phyloP scores from a whole-genome alignment of 2,329 filamentous ascomycete species.

The Aspergillus amoenus region DNA sequence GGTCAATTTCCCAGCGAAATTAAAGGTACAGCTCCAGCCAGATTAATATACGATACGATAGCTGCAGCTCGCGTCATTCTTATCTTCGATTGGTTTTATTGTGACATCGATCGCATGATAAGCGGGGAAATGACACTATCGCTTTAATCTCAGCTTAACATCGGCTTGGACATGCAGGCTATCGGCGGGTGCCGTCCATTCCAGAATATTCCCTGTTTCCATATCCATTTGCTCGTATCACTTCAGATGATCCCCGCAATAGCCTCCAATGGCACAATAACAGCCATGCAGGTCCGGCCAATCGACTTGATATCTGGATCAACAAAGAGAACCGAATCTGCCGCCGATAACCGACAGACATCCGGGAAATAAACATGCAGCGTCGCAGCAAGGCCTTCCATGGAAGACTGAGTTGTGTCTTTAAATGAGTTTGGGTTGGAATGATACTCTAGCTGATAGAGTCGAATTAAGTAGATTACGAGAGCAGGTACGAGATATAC shows the following conservation, averaged over 20 bases:
- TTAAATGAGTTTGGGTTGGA: too few species aligned
- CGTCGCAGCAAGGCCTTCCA: too few species aligned
- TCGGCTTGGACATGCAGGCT: not conserved
- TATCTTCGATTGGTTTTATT: not conserved
- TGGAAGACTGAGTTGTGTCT: too few species aligned
- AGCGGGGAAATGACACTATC: not conserved
- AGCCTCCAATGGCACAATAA: too few species aligned
- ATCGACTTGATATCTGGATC: not conserved
- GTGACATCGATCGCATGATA: not conserved
- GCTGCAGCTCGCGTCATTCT: not conserved
- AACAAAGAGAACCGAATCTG: not conserved
- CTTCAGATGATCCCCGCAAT: too few species aligned
- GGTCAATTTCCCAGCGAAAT: not conserved
- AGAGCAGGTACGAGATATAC: too few species aligned
- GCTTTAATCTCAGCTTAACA: not conserved
- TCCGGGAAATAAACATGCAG: not conserved
- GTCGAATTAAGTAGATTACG: too few species aligned
- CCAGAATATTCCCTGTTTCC: not conserved
- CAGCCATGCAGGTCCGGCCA: not conserved
- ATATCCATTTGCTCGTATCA: too few species aligned
- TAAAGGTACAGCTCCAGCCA: too few species aligned
- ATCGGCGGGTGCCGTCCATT: not conserved
- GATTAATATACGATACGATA: not conserved
- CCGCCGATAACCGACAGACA: not conserved
- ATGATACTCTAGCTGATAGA: accelerated